phyloP scores from a whole-genome alignment of 1,284 basidiomycete species.

The Trametes hirsuta region DNA sequence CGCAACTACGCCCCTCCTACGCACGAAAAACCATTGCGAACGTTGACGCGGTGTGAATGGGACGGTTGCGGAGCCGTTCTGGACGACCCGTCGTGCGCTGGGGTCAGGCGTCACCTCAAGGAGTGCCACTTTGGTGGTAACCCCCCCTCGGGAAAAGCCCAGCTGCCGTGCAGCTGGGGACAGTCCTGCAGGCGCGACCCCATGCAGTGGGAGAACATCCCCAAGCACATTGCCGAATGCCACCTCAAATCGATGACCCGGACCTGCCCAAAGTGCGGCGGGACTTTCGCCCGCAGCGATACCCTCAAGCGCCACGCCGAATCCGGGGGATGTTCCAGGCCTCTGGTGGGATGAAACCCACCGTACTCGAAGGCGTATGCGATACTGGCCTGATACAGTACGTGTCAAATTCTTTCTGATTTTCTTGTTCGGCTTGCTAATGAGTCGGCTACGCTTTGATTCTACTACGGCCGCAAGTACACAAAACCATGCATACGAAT shows the following conservation, averaged over 20 bases:
- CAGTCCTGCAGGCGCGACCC: constrained; percentile 10
- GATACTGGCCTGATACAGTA: too few species aligned
- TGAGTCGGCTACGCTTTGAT: too few species aligned
- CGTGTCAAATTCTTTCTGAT: too few species aligned
- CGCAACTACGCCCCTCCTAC: background rate
- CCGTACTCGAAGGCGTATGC: too few species aligned
- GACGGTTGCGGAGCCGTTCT: constrained; percentile 4
- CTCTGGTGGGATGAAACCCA: background rate
- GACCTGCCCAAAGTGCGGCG: constrained; percentile 9
- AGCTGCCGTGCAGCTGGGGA: constrained; percentile 14
- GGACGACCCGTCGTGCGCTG: constrained; percentile 3
- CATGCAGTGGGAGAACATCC: constrained; percentile 25
- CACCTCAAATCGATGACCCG: constrained; percentile 19
- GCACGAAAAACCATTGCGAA: background rate
- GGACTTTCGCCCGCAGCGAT: constrained; percentile 18
- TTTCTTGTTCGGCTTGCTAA: too few species aligned
- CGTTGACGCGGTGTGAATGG: constrained; percentile 8
- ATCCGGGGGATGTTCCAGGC: constrained; percentile 6
- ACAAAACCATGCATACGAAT: too few species aligned
- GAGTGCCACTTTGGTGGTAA: constrained; percentile 2
- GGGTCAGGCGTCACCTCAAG: constrained; percentile 17
- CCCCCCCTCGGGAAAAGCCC: background rate
- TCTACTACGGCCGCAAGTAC: too few species aligned
- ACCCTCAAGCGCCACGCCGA: constrained; percentile 18
- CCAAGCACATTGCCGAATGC: constrained; percentile 24